These are phyloP conservation scores for Sugiyamaella neomexicana DNA, from an alignment of 1,139 yeast genomes.

Conservation along the genomic window DNA sequence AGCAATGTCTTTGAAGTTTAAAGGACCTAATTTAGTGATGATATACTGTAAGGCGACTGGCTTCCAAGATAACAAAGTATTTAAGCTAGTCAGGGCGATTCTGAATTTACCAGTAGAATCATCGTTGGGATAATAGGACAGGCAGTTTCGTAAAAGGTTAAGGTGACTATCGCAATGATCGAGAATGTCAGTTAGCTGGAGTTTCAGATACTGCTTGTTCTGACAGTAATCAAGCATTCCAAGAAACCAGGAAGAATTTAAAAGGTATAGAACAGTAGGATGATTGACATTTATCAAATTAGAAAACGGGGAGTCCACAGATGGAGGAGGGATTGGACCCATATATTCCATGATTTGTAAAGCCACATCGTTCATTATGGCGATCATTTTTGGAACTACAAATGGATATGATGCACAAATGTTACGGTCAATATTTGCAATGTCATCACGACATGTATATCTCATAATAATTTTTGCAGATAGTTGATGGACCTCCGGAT, in stretches of 20 bases:
- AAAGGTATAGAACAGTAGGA: slow-evolving; percentile 7
- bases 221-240: slow-evolving; percentile 9
- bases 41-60: neutral
- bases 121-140: slow-evolving; percentile 4
- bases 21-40: slow-evolving; percentile 4
- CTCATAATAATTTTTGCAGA: slow-evolving; percentile 1
- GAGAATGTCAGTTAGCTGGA: slow-evolving; percentile 3
- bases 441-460: neutral
- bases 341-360: slow-evolving; percentile 11
- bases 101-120: slow-evolving; percentile 7
- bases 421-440: neutral
- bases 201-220: neutral
- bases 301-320: neutral
- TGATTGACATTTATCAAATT: slow-evolving; percentile 4
- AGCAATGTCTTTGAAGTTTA: slow-evolving; percentile 11
- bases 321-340: slow-evolving; percentile 2
- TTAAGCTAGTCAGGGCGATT: slow-evolving; percentile 2
- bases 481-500: slow-evolving; percentile 2
- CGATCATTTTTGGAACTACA: neutral
- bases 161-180: slow-evolving; percentile 9
- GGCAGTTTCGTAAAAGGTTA: slow-evolving; percentile 4
- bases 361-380: slow-evolving; percentile 1
- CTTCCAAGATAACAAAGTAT: slow-evolving; percentile 12
- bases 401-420: slow-evolving; percentile 5
- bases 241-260: slow-evolving; percentile 3